Evolutionary conservation across 805 yeast species (phyloP), one percentile per base, ranked within the genome.

Genomic region (Ogataea kodamae): DNA sequence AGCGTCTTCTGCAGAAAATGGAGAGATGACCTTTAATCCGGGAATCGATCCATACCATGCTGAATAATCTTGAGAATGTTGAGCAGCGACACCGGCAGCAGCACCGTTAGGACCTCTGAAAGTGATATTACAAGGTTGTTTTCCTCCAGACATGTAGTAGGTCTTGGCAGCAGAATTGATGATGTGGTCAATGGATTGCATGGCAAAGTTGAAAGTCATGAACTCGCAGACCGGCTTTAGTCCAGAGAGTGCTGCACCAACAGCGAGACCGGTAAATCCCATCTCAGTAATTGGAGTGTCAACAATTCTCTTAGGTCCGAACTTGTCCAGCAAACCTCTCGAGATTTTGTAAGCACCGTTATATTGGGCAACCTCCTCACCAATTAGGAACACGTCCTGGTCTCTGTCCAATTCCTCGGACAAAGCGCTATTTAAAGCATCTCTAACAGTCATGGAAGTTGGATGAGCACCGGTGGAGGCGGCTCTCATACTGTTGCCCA

Each of bases 51-150:
- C 97, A 68, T 92, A 92, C 98, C 98, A 92, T 35, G 96, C 88
- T 37, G 96, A 74, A 65, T 78, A 92, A 69, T 88, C 95, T 70
- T 92, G 99, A 17, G 98, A 92, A 70, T 92, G 99, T 70, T 92
- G 99, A 40, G 99, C 99, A 54, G 78, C 99, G 52, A 92, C 98
- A 77, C 97, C 97, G 30, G 97, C 97, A 51, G 98, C 96, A 30
- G 98, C 96, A 67, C 98, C 99, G 66, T 92, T 92, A 43, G 99
- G 97, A 57, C 99, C 99, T 70, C 99, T 82, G 75, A 92, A 92
- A 35, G 95, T 89, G 59, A 90, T 86, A 68, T 86, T 89, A 74
- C 97, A 89, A 45, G 90, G 90, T 68, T 89, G 96, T 45, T 80
- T 84, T 73, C 99, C 99, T 64, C 99, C 99, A 46, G 96, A 86